Conservation (phyloP, 768 basidiomycete species). For the Ephemerocybe angulata region DNA sequence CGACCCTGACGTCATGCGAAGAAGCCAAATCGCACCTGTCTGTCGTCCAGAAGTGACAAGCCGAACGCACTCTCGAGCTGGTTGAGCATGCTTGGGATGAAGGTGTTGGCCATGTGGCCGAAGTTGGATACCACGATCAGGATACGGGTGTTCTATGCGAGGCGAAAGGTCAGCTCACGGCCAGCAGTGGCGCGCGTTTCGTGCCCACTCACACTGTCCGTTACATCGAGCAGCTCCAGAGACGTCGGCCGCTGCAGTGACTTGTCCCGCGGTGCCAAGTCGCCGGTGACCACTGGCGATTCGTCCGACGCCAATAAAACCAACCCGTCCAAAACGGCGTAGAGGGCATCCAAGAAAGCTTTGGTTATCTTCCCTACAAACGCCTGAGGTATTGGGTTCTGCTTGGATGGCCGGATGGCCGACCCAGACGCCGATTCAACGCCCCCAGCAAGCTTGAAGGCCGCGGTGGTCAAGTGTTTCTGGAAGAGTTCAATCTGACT, state of each 20-base stretch:
- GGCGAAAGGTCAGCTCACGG: conserved; percentile 8
- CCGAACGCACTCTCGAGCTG: conserved; percentile 79
- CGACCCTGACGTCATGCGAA: conserved; percentile 10
- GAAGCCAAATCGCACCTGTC: conserved; percentile 42
- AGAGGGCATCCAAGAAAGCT: conserved; percentile 81
- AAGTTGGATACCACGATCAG: conserved; percentile 90
- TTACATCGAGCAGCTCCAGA: conserved; percentile 56
- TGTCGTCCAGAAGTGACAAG: conserved; percentile 67
- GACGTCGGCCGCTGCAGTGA: conserved; percentile 41
- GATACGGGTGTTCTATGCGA: conserved; percentile 72
- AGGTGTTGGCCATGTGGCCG: conserved; percentile 59
- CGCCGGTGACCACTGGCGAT: conserved; percentile 43
- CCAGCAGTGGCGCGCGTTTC: conserved; percentile 8
- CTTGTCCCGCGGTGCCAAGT: conserved; percentile 30
- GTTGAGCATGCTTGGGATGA: conserved; percentile 76
- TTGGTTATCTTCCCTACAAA: conserved; percentile 74
- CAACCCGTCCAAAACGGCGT: conserved; percentile 83
- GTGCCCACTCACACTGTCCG: conserved; percentile 49
- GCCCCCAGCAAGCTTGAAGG: conserved; percentile 80
- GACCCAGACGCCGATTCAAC: conserved; percentile 53
- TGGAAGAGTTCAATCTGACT: conserved; percentile 80
- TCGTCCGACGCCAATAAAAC: conserved; percentile 76
- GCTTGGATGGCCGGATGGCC: conserved; percentile 50
- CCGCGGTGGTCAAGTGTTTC: conserved; percentile 66
- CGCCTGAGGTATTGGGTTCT: conserved; percentile 56